Percentiles rank a stretch among this genome's conserved stretches.
Evolutionary conservation across 257 asterid genomes (phyloP).

Genomic region (Petrea volubilis): DNA sequence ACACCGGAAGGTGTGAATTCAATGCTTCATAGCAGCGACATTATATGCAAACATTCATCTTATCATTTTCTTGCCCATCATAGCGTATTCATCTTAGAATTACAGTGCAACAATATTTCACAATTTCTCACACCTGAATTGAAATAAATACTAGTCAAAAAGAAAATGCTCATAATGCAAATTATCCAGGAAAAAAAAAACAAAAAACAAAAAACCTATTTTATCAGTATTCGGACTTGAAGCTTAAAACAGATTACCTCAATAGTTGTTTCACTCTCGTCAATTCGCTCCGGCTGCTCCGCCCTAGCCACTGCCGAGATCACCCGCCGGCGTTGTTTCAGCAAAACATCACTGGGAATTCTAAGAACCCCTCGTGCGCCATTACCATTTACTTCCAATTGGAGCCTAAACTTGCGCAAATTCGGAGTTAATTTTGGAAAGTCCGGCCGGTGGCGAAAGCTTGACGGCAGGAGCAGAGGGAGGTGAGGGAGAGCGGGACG

Average conservation of each 20-base stretch:
- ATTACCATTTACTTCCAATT: slow-evolving; percentile 25
- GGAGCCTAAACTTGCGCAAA: slow-evolving; percentile 34
- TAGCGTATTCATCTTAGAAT: neutral
- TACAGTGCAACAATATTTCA: neutral
- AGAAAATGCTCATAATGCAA: neutral
- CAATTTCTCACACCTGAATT: neutral
- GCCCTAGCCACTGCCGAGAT: slow-evolving; percentile 53
- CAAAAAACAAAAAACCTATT: too few relatives aligned
- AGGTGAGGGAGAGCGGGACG: slow-evolving; percentile 47
- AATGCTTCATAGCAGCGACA: neutral
- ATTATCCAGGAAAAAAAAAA: neutral
- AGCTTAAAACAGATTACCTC: slow-evolving; percentile 42
- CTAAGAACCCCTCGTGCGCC: slow-evolving; percentile 26
- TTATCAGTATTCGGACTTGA: neutral
- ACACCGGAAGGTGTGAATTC: neutral
- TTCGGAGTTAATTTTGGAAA: slow-evolving; percentile 23
- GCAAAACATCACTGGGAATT: slow-evolving; percentile 29
- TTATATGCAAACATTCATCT: neutral
- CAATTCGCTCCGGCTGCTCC: slow-evolving; percentile 55
- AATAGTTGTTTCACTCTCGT: slow-evolving; percentile 27
- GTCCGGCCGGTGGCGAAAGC: slow-evolving; percentile 23
- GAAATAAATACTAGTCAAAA: neutral
- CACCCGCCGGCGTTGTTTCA: slow-evolving; percentile 39
- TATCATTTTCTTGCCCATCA: too few relatives aligned
- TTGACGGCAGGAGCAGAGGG: slow-evolving; percentile 43